Conservation (phyloP, 495 filamentous ascomycete genomes). For the Neurospora sp. region DNA sequence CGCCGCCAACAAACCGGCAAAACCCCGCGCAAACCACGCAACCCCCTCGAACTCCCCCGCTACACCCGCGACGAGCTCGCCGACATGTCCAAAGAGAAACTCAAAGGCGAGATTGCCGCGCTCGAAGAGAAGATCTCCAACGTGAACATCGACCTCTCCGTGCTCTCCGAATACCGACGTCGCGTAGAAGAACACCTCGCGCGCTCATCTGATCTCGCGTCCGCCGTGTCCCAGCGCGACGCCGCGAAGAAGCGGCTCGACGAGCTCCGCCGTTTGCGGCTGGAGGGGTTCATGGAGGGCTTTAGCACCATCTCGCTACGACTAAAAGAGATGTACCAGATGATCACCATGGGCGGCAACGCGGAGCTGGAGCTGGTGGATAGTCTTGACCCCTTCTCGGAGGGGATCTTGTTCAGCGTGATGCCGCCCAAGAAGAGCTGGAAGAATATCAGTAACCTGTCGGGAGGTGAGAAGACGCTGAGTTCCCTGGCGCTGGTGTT, state of each 20-base stretch:
- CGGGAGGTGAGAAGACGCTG: conserved; percentile 69
- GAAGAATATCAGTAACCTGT: conserved; percentile 55
- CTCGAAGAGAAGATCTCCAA: conserved; percentile 92
- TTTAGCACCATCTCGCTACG: conserved; percentile 91
- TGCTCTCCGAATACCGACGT: conserved; percentile 87
- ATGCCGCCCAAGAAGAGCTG: conserved; percentile 99
- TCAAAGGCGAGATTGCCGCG: conserved; percentile 80
- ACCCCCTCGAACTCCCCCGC: conserved; percentile 53
- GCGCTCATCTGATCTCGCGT: conserved; percentile 67
- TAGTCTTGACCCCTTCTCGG: conserved; percentile 88
- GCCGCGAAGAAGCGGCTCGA: conserved; percentile 81
- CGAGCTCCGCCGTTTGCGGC: conserved; percentile 74
- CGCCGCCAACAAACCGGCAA: neutral
- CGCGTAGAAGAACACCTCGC: conserved; percentile 77
- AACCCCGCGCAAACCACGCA: conserved; percentile 4
- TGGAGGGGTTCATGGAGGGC: conserved; percentile 98
- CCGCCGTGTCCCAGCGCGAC: conserved; percentile 67
- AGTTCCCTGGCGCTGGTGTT: conserved; percentile 91
- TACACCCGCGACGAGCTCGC: conserved; percentile 84
- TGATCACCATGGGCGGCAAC: conserved; percentile 99
- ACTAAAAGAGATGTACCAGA: conserved; percentile 99
- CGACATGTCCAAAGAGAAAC: conserved; percentile 80
- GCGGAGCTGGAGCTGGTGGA: conserved; percentile 96
- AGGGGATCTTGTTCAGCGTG: conserved; percentile 91
- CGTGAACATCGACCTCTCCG: conserved; percentile 76